Evolutionary conservation across 2,329 filamentous ascomycete genomes (phyloP).

Genomic region (Sporothrix mexicana): DNA sequence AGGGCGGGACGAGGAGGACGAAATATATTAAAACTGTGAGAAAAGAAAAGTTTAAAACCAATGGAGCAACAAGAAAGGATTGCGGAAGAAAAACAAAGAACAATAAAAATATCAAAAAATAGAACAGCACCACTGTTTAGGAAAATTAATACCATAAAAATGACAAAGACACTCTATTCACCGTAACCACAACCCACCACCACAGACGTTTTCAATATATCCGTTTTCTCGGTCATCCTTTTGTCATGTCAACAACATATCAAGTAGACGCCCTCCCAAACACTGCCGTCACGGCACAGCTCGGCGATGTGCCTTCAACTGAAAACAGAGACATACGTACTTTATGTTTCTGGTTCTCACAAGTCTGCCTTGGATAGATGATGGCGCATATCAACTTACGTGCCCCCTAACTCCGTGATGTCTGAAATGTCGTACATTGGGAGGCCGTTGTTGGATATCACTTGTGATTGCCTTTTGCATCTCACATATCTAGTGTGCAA

Average conservation of each 20-base stretch:
- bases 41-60: background rate
- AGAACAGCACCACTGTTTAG: background rate
- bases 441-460: background rate
- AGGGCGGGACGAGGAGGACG: background rate
- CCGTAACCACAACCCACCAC: constrained; percentile 15
- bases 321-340: background rate
- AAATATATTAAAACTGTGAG: constrained; percentile 17
- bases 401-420: background rate
- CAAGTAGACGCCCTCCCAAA: no score
- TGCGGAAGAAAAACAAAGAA: background rate
- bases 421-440: background rate
- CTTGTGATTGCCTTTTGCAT: background rate
- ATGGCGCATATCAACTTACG: background rate
- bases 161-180: background rate
- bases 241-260: background rate
- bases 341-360: background rate
- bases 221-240: background rate
- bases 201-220: background rate
- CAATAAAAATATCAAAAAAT: background rate
- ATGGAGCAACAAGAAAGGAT: background rate
- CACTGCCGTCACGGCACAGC: constrained; percentile 1
- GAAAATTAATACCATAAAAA: background rate
- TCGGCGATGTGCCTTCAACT: background rate
- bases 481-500: background rate
- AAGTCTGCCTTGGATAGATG: constrained; percentile 7